Conservation (phyloP, 2,329 filamentous ascomycete genomes). For the Epichloe uncinata region DNA sequence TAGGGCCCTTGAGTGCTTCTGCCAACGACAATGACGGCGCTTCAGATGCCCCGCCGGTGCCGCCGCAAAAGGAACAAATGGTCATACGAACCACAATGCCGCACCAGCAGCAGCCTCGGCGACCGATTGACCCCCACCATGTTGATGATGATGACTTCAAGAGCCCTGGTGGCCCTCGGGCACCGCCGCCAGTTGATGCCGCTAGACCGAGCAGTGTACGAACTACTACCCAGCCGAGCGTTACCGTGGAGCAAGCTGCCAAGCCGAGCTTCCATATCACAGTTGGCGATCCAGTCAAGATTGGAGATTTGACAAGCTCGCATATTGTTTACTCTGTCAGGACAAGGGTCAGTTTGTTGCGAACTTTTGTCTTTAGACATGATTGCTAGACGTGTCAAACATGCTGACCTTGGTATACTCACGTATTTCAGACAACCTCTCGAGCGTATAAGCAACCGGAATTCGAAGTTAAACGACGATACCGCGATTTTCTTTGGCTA, state of each 20-base stretch:
- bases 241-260: slow-evolving; percentile 84
- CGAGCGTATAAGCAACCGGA: slow-evolving; percentile 90
- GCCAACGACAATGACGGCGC: slow-evolving; percentile 31
- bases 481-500: slow-evolving; percentile 94
- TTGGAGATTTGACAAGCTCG: slow-evolving; percentile 89
- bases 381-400: not conserved
- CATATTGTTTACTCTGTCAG: slow-evolving; percentile 96
- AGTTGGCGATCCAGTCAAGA: slow-evolving; percentile 94
- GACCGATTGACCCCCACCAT: slow-evolving; percentile 44
- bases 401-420: not conserved
- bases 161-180: slow-evolving; percentile 38
- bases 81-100: slow-evolving; percentile 46
- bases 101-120: slow-evolving; percentile 28
- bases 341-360: slow-evolving; percentile 53
- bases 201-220: slow-evolving; percentile 38
- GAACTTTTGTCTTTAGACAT: not conserved
- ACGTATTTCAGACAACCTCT: slow-evolving; percentile 58
- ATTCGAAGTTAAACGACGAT: slow-evolving; percentile 86
- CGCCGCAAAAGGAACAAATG: slow-evolving; percentile 54
- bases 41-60: slow-evolving; percentile 48
- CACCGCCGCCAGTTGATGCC: slow-evolving; percentile 51
- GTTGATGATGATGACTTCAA: slow-evolving; percentile 60
- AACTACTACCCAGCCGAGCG: slow-evolving; percentile 54
- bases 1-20: slow-evolving; percentile 61
- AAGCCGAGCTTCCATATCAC: slow-evolving; percentile 84